Evolutionary conservation across 1,284 basidiomycete species (phyloP), one percentile per base, ranked within the genome.

Genomic region (Leccinum olivaceoglutinosum): DNA sequence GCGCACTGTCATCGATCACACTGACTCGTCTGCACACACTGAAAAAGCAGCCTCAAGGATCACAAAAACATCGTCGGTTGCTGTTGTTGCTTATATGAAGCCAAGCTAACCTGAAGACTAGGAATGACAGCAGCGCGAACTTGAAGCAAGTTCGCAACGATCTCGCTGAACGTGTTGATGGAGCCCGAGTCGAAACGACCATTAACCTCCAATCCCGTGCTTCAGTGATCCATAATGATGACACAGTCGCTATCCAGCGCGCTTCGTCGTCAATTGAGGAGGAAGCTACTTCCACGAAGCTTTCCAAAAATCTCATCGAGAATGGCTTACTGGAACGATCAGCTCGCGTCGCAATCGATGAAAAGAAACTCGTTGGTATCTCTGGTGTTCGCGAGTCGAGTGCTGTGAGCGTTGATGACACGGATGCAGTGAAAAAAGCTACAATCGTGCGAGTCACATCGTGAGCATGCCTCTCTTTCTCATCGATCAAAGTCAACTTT

Each of bases 71-170:
- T 25, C 8, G 68, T 68, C 16, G 8, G 68, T 62, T 44, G 41
- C 18, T 18, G 58, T 51, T 36, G 4, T 54, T 51, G 34, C 11
- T 9, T 6, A 3, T 21, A 8, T 29, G n/a, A 55, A 32, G 12
- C 14, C 12, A n/a, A 29, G 16, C 55, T 70, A 12, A 69, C 53
- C 2, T 38, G 10, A 1, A 9, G 18, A 12, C 39, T 39, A 67
- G 68, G 34, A 32, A 46, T 5, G 54, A 63, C 7, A 2, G 14
- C 16, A 25, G 32, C 4, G 25, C 59, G 3, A 39, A 10, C 5
- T 60, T 56, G 4, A 46, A 36, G 14, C 7, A 29, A 14, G 16
- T 18, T 5, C 18, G 38, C 12, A 29, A n/a, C 14, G 39, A 53
- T 18, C 34, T 12, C 34, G 1, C 18, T 59, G 49, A 51, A 59